Evolutionary conservation across 2,329 filamentous ascomycete genomes (phyloP).

Genomic region (Chaetomiaceae sp.): DNA sequence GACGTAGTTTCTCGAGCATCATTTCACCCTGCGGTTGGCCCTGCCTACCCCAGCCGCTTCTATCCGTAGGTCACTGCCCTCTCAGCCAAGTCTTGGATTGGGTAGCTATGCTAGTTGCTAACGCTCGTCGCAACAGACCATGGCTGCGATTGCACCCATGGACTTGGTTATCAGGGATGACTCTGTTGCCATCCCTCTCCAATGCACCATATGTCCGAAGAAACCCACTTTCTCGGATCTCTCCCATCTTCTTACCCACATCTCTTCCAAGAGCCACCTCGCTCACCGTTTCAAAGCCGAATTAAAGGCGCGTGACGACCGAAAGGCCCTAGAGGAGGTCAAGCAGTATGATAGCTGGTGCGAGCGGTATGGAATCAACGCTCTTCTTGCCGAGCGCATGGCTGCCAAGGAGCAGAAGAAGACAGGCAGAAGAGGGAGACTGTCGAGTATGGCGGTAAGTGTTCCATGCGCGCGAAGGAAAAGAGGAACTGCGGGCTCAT

Average conservation of each 20-base stretch:
- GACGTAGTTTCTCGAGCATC: conserved; percentile 2
- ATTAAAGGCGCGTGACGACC: conserved; percentile 64
- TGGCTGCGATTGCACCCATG: conserved; percentile 35
- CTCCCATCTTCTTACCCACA: conserved; percentile 87
- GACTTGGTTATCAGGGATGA: conserved; percentile 17
- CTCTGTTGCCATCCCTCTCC: conserved; percentile 54
- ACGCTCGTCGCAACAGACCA: conserved; percentile 28
- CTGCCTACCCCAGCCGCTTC: background rate
- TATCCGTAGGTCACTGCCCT: conserved; percentile 19
- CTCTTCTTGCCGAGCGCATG: conserved; percentile 73
- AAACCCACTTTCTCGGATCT: conserved; percentile 80
- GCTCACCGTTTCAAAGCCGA: conserved; percentile 78
- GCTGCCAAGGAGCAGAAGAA: conserved; percentile 66
- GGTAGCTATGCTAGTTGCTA: conserved; percentile 2
- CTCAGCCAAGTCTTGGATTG: background rate
- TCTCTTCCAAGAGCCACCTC: conserved; percentile 88
- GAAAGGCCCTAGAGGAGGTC: conserved; percentile 58
- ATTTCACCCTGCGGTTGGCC: conserved; percentile 17
- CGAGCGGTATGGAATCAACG: conserved; percentile 62
- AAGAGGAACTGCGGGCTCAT: background rate
- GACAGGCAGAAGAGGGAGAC: conserved; percentile 28
- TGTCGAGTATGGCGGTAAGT: conserved; percentile 20
- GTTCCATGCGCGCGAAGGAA: too few species aligned
- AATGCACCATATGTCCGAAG: conserved; percentile 80
- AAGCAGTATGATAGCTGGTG: conserved; percentile 77